phyloP scores from a whole-genome alignment of 1,284 basidiomycete species.

The Ceratobasidium sp. region DNA sequence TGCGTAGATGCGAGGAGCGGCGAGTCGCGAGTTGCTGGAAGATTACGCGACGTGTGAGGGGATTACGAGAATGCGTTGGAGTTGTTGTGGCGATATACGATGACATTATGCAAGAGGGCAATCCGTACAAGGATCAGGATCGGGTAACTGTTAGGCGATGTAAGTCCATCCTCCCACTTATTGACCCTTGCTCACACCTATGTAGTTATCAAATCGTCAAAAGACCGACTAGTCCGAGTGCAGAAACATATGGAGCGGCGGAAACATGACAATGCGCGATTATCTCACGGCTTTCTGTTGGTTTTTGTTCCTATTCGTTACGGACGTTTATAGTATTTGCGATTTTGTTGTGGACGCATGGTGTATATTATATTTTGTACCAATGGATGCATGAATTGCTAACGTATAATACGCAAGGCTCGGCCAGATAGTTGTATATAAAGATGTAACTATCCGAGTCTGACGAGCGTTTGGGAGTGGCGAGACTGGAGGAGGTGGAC shows the following conservation, averaged over 20 bases:
- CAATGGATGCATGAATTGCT: no score
- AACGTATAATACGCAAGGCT: no score
- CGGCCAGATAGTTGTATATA: no score
- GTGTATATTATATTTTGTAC: no score
- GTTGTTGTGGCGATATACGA: conserved; percentile 93
- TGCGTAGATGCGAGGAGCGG: conserved; percentile 92
- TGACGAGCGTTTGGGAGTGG: no score
- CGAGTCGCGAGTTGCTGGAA: conserved; percentile 87
- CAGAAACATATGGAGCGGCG: conserved; percentile 29
- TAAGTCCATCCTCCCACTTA: conserved; percentile 52
- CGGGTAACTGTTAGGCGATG: conserved; percentile 80
- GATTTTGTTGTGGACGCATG: no score
- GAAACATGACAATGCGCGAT: no score
- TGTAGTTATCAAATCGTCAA: conserved; percentile 32
- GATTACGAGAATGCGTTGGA: conserved; percentile 94
- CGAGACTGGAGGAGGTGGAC: no score
- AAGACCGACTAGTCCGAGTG: conserved; percentile 28
- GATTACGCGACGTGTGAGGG: conserved; percentile 78
- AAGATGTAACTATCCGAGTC: no score
- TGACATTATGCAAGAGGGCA: conserved; percentile 82
- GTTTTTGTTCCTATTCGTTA: no score
- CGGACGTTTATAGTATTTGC: no score
- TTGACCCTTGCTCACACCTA: neutral
- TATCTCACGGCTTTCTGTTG: no score
- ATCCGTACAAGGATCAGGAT: conserved; percentile 85